Base-by-base conservation (phyloP, 495 filamentous ascomycete genomes). In the Elasticomyces elasticus region DNA sequence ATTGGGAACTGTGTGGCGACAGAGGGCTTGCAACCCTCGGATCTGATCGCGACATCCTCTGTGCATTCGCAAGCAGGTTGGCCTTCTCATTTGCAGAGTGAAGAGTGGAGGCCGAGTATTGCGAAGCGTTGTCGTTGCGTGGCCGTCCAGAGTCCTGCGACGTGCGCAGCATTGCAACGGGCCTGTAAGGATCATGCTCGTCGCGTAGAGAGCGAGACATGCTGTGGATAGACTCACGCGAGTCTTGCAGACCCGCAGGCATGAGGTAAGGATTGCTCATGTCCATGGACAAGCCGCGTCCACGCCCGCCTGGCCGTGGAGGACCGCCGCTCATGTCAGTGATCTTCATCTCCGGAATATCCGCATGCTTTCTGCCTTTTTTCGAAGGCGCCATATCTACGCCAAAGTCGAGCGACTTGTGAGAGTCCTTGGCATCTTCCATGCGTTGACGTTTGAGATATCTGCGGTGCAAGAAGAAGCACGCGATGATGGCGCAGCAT, bases 391-490 rank as follows among this genome's bases (percentile, higher is more conserved):
- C 20, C 46, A 48, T 23, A 11, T 73, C 86, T 67, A 95, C 69
- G 26, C 92, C 92, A 66, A 97, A 98, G 67, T 98, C 92, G 64
- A 97, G 78, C 1, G 88, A 95, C 64, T 84, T 94, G 67, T 94
- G 86, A 60, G 87, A 85, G 65, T 96, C 91, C 55, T 86, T 80
- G 27, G 76, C 74, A 67, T 98, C 92, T 72, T 98, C 92, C 37
- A 72, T 71, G 55, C 76, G 74, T 54, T 89, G 78, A 59, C 79
- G 91, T 60, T 79, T 78, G 15, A 86, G 72, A 61, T 86, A 83
- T 65, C 85, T 76, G 13, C 86, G 79, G 62, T 95, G 89, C 27
- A 98, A 74, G 60, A 79, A 84, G 50, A 91, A 54, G 44, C 95
- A 74, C 24, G 87, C 74, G 22, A 82, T 55, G 6, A 87, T 63